A percentile compares a stretch with the other conserved stretches of the same genome.
Conservation (phyloP, 202 grass and related monocot species). For the Digitaria exilis region DNA sequence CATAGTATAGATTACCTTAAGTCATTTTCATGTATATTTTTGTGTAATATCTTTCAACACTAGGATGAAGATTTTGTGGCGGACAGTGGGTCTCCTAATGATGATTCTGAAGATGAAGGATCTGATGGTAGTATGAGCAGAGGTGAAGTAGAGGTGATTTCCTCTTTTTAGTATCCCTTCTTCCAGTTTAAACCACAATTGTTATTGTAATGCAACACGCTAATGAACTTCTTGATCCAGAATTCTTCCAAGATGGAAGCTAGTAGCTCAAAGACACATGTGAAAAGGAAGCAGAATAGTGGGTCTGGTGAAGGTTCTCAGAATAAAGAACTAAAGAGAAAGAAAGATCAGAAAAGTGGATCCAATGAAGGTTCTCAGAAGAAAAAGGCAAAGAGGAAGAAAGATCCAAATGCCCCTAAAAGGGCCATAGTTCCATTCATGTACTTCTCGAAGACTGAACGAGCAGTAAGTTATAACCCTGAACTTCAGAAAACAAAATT, state of each 20-base stretch:
- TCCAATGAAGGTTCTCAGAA: slow-evolving; percentile 73
- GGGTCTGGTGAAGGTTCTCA: not conserved
- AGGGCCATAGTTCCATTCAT: slow-evolving; percentile 85
- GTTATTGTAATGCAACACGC: not conserved
- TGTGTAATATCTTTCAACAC: slow-evolving; percentile 22
- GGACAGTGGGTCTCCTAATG: slow-evolving; percentile 86
- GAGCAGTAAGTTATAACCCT: slow-evolving; percentile 60
- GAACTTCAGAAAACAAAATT: not conserved
- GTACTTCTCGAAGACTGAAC: slow-evolving; percentile 95
- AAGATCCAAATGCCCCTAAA: slow-evolving; percentile 96
- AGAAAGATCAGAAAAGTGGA: slow-evolving; percentile 25
- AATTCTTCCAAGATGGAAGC: slow-evolving; percentile 69
- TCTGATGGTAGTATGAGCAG: slow-evolving; percentile 83
- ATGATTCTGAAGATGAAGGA: slow-evolving; percentile 77
- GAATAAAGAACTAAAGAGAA: not conserved
- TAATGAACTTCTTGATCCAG: slow-evolving; percentile 33
- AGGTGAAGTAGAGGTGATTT: slow-evolving; percentile 67
- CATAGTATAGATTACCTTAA: not conserved
- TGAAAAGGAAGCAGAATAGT: slow-evolving; percentile 52
- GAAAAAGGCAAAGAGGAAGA: slow-evolving; percentile 82
- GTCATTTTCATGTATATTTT: slow-evolving; percentile 31
- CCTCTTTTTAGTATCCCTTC: not conserved
- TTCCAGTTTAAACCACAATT: not conserved
- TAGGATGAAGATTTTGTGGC: slow-evolving; percentile 98
- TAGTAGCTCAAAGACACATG: slow-evolving; percentile 57